phyloP scores from a whole-genome alignment of 225 moss, liverwort and hornwort species.

The Pseudoscleropodium purum region DNA sequence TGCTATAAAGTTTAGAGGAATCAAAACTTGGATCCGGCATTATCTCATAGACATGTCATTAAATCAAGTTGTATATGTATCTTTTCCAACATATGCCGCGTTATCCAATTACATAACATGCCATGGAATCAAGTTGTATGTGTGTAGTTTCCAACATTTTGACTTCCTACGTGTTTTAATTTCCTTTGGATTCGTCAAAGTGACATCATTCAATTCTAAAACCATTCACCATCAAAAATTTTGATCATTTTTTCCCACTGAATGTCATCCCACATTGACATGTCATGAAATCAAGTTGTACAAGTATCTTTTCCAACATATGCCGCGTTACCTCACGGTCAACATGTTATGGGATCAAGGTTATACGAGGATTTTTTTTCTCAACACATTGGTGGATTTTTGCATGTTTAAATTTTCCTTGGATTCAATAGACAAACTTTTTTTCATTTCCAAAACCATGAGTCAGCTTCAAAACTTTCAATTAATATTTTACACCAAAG shows the following conservation, averaged over 20 bases:
- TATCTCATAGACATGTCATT: not conserved
- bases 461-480: no score
- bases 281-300: not conserved
- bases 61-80: not conserved
- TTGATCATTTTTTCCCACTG: no score
- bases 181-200: not conserved
- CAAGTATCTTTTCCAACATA: not conserved
- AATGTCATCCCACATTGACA: not conserved
- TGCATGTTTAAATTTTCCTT: no score
- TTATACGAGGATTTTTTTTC: no score
- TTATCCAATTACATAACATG: not conserved
- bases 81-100: not conserved
- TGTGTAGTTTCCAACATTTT: not conserved
- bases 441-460: no score
- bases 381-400: no score
- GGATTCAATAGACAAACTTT: no score
- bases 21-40: rapidly evolving
- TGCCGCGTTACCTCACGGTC: rapidly evolving
- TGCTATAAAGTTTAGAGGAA: not conserved
- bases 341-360: not conserved
- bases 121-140: not conserved
- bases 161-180: not conserved
- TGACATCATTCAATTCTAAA: no score
- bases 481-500: not conserved
- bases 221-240: no score